Conservation (phyloP, 2,329 filamentous ascomycete genomes). For the Myrmaecium sp. region DNA sequence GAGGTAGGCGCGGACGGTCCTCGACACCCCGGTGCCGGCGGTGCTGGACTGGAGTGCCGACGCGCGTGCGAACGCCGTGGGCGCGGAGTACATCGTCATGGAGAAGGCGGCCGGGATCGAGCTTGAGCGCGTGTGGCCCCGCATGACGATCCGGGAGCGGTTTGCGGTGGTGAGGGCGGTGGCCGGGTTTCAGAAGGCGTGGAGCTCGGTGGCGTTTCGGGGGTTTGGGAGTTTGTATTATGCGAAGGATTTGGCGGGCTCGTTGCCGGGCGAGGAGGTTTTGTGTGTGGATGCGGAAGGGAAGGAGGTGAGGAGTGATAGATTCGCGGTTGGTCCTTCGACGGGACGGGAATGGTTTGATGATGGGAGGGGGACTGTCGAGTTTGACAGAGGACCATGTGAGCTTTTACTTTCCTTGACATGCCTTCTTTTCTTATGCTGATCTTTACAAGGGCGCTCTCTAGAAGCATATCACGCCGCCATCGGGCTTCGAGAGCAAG, state of each 20-base stretch:
- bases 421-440: constrained; percentile 7
- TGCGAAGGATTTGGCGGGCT: constrained; percentile 11
- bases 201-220: constrained; percentile 14
- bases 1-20: constrained; percentile 13
- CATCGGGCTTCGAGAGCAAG: constrained; percentile 16
- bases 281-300: constrained; percentile 10
- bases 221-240: constrained; percentile 15
- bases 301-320: constrained; percentile 7
- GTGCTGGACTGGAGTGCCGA: constrained; percentile 18
- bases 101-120: constrained; percentile 13
- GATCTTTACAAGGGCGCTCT: constrained; percentile 11
- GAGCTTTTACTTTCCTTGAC: constrained; percentile 7
- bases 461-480: constrained; percentile 16
- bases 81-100: constrained; percentile 19
- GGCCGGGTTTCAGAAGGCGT: constrained; percentile 14
- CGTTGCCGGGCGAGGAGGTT: constrained; percentile 4
- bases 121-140: constrained; percentile 14
- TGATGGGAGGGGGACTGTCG: constrained; percentile 13
- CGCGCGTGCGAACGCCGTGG: constrained; percentile 11
- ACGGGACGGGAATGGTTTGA: constrained; percentile 17
- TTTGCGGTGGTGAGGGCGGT: constrained; percentile 13
- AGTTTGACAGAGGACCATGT: constrained; percentile 22
- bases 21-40: constrained; percentile 16
- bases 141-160: constrained; percentile 11
- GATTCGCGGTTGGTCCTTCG: constrained; percentile 22